Evolutionary conservation across 257 asterid species (phyloP).

Genomic region (Mitragyna speciosa): DNA sequence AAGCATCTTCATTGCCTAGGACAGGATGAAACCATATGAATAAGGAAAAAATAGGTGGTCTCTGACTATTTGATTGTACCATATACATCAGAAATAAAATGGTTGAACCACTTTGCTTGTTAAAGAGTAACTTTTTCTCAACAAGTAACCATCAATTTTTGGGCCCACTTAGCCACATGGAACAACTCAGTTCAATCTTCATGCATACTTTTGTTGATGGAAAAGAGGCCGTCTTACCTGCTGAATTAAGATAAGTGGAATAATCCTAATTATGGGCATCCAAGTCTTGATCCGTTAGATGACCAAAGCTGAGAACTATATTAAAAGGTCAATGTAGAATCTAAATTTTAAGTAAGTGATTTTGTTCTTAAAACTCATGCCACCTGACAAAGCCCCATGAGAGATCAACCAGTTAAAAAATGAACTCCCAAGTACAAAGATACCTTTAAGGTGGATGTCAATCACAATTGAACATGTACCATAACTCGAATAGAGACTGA

Average conservation of each 20-base stretch:
- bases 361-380: not conserved
- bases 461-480: not conserved
- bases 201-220: not conserved
- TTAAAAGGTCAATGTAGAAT: not conserved
- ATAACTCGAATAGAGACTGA: not conserved
- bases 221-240: not conserved
- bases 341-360: not conserved
- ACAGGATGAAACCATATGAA: not conserved
- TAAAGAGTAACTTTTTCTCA: not conserved
- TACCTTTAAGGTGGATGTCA: not conserved
- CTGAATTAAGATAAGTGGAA: not conserved
- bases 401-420: not conserved
- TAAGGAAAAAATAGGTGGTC: not conserved
- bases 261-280: not conserved
- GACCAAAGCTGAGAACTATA: not conserved
- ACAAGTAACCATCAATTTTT: not conserved
- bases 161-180: no score
- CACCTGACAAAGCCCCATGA: not conserved
- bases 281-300: not conserved
- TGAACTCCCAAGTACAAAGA: not conserved
- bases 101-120: not conserved
- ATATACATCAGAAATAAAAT: not conserved
- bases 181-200: not conserved
- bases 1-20: slow-evolving; percentile 22
- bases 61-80: not conserved